phyloP scores from a whole-genome alignment of 768 basidiomycete species.

The Hebeloma cylindrosporum region DNA sequence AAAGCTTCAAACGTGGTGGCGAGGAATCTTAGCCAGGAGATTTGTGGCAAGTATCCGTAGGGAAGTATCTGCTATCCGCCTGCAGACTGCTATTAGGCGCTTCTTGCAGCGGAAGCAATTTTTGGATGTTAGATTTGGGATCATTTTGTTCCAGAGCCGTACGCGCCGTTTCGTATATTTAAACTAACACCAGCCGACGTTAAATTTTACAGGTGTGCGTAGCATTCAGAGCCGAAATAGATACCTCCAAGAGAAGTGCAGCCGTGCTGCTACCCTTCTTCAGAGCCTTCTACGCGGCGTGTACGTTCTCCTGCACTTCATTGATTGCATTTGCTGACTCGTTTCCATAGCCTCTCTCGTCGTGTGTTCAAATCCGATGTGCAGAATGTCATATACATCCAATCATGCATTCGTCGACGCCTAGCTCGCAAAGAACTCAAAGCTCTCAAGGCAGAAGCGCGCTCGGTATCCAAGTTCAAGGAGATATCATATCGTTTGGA shows the following conservation, averaged over 20 bases:
- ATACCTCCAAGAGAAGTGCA: slow-evolving; percentile 55
- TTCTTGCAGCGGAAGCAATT: slow-evolving; percentile 76
- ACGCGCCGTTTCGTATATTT: slow-evolving; percentile 34
- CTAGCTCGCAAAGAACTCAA: slow-evolving; percentile 86
- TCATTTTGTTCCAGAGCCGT: slow-evolving; percentile 85
- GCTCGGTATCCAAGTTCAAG: slow-evolving; percentile 97
- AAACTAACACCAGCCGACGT: neutral
- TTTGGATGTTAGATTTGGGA: slow-evolving; percentile 55
- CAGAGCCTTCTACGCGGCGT: slow-evolving; percentile 88
- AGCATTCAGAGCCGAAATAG: slow-evolving; percentile 67
- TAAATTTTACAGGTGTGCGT: slow-evolving; percentile 56
- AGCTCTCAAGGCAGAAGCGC: slow-evolving; percentile 83
- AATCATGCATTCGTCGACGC: slow-evolving; percentile 89
- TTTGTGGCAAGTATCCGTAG: slow-evolving; percentile 70
- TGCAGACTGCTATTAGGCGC: slow-evolving; percentile 73
- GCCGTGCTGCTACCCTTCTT: slow-evolving; percentile 65
- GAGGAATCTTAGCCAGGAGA: slow-evolving; percentile 75
- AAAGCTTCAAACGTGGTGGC: slow-evolving; percentile 92
- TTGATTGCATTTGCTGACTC: slow-evolving; percentile 13
- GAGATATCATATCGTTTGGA: slow-evolving; percentile 97
- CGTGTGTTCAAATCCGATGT: slow-evolving; percentile 59
- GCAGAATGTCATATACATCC: slow-evolving; percentile 75
- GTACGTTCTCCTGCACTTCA: slow-evolving; percentile 45
- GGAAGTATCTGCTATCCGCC: slow-evolving; percentile 68
- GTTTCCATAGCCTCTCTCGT: slow-evolving; percentile 48